Evolutionary conservation across 305 asterid species (phyloP), one percentile per base, ranked within the genome.

Genomic region (Plantago lanceolata): DNA sequence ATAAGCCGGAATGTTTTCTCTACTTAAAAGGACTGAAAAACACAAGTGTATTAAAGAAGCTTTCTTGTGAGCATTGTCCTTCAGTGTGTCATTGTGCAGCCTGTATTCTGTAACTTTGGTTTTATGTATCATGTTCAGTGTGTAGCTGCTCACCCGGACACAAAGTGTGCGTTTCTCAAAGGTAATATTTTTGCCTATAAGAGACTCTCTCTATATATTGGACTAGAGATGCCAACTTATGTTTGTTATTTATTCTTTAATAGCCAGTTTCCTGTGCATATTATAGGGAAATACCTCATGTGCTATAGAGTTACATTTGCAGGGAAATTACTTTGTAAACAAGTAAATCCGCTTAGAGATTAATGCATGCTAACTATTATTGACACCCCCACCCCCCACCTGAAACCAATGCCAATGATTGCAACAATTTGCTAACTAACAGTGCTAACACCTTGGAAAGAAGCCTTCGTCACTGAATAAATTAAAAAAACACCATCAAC

Each of bases 111-210:
- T 44, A 44, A 19, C 26, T 33, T 21, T 62, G 13, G 21, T 37
- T 60, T 71, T 53, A 15, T 15, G 7, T 59, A 73, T 55, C 61
- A 12, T 48, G 70, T 63, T 69, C 84, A 82, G 92, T 78, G 85
- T 47, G 76, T 85, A 61, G 86, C 88, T 18, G 71, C 82, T 66
- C 83, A 85, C 71, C 73, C 79, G 3, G 69, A 66, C 62, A 85
- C 88, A 66, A 80, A 81, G 65, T 71, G 65, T 74, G 50, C 53
- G 19, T 78, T 80, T 68, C 64, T 77, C 21, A 57, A 60, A 45
- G 92, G 92, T 82, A 79, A 61, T 61, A n/a, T 59, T 43, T 55
- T 28, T 31, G 12, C 19, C 31, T 37, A 21, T 15, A 19, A 19
- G 20, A 11, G 31, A 52, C 19, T 50, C 5, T 13, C 24, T 52